phyloP scores from a whole-genome alignment of 176 grass and related monocot genomes.

The Lolium multiflorum region DNA sequence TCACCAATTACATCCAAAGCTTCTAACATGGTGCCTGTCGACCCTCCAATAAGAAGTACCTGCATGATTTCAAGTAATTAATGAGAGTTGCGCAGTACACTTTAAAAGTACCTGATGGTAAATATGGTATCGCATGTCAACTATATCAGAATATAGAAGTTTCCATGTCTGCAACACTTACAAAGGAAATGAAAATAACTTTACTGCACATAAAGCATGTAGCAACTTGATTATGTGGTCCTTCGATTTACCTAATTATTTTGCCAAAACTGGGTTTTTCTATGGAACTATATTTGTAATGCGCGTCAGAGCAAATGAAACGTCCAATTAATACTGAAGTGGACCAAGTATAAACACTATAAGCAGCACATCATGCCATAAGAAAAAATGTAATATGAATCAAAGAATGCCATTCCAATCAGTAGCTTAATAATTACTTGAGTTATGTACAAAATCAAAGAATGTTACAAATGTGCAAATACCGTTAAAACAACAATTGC shows the following conservation, averaged over 20 bases:
- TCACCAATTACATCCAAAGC: slow-evolving; percentile 91
- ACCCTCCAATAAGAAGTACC: slow-evolving; percentile 98
- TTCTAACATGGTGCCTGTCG: slow-evolving; percentile 96
- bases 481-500: slow-evolving; percentile 98
- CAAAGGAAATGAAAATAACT: neutral
- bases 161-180: neutral
- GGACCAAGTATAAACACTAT: slow-evolving; percentile 14
- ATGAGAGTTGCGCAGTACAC: slow-evolving; percentile 1
- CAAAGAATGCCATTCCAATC: neutral
- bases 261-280: neutral
- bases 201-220: slow-evolving; percentile 21
- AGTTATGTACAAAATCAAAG: neutral
- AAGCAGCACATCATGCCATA: neutral
- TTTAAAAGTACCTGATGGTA: slow-evolving; percentile 32
- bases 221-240: neutral
- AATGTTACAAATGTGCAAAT: slow-evolving; percentile 40
- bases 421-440: neutral
- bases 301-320: neutral
- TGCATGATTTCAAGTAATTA: slow-evolving; percentile 39
- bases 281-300: slow-evolving; percentile 1
- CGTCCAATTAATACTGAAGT: slow-evolving; percentile 1
- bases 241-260: slow-evolving; percentile 13
- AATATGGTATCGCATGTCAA: neutral
- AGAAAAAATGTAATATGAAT: neutral
- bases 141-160: neutral